phyloP scores from a whole-genome alignment of 2,329 filamentous ascomycete species.

The Colletotrichum falcatum region DNA sequence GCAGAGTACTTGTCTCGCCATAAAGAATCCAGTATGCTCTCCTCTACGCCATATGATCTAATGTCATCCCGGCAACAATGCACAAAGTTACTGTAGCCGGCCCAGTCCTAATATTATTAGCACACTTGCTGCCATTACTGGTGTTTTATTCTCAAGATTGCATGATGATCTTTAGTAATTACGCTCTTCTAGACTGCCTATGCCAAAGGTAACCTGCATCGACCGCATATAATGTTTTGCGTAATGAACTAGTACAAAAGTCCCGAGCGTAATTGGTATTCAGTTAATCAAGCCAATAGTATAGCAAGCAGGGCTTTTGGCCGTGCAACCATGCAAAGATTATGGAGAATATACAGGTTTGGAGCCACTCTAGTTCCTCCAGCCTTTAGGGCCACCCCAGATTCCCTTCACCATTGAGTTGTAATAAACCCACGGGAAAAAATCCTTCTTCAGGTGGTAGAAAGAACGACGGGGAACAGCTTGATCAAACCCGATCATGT shows the following conservation, averaged over 20 bases:
- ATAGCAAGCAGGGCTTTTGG: neutral
- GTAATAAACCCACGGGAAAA: constrained; percentile 75
- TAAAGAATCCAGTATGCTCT: too few relatives aligned
- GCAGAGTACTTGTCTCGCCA: too few relatives aligned
- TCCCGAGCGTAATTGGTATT: too few relatives aligned
- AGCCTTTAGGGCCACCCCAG: constrained; percentile 72
- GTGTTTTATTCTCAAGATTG: too few relatives aligned
- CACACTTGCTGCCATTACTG: too few relatives aligned
- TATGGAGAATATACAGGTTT: neutral
- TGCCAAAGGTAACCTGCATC: too few relatives aligned
- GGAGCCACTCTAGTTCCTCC: constrained; percentile 41
- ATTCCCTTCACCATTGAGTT: constrained; percentile 70
- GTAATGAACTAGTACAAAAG: neutral
- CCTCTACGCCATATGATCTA: too few relatives aligned
- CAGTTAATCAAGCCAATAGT: neutral
- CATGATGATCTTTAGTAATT: too few relatives aligned
- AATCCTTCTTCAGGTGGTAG: constrained; percentile 74
- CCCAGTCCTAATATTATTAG: too few relatives aligned
- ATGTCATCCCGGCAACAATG: too few relatives aligned
- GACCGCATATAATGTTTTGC: neutral
- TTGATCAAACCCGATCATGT: constrained; percentile 68
- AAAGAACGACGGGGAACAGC: constrained; percentile 66
- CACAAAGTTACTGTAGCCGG: too few relatives aligned
- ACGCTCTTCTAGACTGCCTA: too few relatives aligned
- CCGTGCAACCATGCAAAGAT: neutral